Conservation (phyloP, 192 early-diverging fungal genomes). For the Entomortierella chlamydospora region DNA sequence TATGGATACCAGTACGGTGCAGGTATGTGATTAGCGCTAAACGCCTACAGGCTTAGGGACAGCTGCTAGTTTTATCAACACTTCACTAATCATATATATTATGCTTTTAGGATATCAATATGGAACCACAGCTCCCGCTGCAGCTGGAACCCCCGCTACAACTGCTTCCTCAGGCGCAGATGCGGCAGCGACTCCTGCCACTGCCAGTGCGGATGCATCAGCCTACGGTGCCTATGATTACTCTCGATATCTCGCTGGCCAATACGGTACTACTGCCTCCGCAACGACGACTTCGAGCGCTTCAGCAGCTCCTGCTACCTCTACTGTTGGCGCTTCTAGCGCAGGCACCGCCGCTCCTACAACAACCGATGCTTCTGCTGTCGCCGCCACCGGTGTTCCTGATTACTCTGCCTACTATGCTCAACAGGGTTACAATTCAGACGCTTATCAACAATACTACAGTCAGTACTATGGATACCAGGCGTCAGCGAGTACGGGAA, state of each 20-base stretch:
- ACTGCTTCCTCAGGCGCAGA: slow-evolving; percentile 15
- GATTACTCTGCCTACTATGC: slow-evolving; percentile 62
- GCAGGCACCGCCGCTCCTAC: slow-evolving; percentile 5
- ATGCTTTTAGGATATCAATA: slow-evolving; percentile 8
- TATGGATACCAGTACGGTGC: slow-evolving; percentile 41
- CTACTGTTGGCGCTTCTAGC: slow-evolving; percentile 1
- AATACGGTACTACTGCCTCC: slow-evolving; percentile 35
- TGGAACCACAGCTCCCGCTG: slow-evolving; percentile 1
- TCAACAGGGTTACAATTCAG: slow-evolving; percentile 51
- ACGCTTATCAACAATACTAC: slow-evolving; percentile 60
- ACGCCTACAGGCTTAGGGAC: not conserved
- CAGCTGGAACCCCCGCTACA: slow-evolving; percentile 4
- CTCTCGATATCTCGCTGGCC: slow-evolving; percentile 29
- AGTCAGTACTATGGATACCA: slow-evolving; percentile 59
- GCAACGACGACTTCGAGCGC: slow-evolving; percentile 8
- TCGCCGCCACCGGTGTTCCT: slow-evolving; percentile 14
- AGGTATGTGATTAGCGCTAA: not conserved
- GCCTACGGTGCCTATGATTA: slow-evolving; percentile 38
- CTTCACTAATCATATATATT: not conserved
- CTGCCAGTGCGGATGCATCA: slow-evolving; percentile 11
- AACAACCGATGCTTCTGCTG: slow-evolving; percentile 6
- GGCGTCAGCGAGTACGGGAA: not conserved
- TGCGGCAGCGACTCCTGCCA: not conserved
- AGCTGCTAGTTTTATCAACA: too few relatives aligned
- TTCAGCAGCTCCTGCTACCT: not conserved